Evolutionary conservation across 768 basidiomycete genomes (phyloP).

Genomic region (Dioszegia aurantiaca): DNA sequence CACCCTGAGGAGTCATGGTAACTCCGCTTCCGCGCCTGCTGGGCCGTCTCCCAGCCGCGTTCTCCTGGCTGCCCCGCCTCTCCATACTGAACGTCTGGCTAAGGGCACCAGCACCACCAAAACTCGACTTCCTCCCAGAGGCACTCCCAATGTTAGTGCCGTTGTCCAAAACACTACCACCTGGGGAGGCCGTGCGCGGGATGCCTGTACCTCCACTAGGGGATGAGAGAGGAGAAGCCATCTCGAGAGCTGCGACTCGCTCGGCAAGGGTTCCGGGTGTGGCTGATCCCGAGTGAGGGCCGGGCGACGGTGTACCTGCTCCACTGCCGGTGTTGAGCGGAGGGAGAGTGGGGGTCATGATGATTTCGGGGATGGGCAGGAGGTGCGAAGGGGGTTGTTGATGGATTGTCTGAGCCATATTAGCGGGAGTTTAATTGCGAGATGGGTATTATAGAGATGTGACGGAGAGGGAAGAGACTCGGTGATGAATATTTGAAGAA

Average conservation of each 20-base stretch:
- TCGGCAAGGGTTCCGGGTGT: constrained; percentile 14
- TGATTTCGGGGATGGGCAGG: neutral
- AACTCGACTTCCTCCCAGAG: constrained; percentile 33
- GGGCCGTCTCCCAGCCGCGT: constrained; percentile 13
- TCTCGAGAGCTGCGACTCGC: constrained; percentile 6
- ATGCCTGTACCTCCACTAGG: neutral
- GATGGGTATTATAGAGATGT: neutral
- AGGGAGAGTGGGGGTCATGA: constrained; percentile 4
- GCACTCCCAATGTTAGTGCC: constrained; percentile 42
- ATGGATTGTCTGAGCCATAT: constrained; percentile 9
- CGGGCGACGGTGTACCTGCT: constrained; percentile 1
- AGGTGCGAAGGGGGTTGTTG: neutral
- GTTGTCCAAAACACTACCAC: constrained; percentile 33
- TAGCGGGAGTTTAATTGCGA: too few relatives aligned
- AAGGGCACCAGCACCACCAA: constrained; percentile 13
- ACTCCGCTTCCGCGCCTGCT: constrained; percentile 57
- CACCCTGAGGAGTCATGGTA: constrained; percentile 68
- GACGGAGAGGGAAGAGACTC: neutral
- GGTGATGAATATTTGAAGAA: too few relatives aligned
- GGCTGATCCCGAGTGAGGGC: neutral
- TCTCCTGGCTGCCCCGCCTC: constrained; percentile 23
- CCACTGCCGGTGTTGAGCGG: constrained; percentile 1
- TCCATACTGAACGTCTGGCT: constrained; percentile 31
- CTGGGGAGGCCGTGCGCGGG: constrained; percentile 11
- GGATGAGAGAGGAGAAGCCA: neutral